These are phyloP conservation scores for Cryptosporidium muris DNA, from an alignment of 169 alveolate genomes.

Conservation along the genomic window DNA sequence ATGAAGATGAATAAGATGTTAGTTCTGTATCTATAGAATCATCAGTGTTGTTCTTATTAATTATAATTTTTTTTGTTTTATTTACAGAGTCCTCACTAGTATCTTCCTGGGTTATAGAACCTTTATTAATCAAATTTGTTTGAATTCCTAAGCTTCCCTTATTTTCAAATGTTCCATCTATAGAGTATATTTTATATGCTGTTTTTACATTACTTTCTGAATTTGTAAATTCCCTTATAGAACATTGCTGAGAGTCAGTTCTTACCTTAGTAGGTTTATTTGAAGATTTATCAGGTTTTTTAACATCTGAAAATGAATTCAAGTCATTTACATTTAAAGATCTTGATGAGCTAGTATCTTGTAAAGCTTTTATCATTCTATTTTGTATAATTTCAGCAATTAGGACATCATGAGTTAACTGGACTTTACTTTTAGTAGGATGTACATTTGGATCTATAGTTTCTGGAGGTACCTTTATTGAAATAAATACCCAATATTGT, in stretches of 20 bases:
- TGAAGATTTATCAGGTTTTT: constrained; percentile 10
- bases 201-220: background rate
- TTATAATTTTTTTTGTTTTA: no score
- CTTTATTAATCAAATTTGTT: no score
- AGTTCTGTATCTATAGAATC: no score
- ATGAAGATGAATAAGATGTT: no score
- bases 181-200: background rate
- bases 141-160: no score
- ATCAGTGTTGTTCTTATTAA: no score
- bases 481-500: constrained; percentile 88
- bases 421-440: constrained; percentile 95
- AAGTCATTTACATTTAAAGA: constrained; percentile 28
- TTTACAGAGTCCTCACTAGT: no score
- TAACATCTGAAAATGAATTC: background rate
- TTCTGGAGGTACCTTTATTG: constrained; percentile 91
- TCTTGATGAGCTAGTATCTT: constrained; percentile 40
- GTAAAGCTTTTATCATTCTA: constrained; percentile 7
- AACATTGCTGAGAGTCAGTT: constrained; percentile 50
- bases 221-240: constrained; percentile 26
- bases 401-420: constrained; percentile 31
- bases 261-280: constrained; percentile 56
- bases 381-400: constrained; percentile 47
- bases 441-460: constrained; percentile 97
- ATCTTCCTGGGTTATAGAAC: no score
- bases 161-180: no score